Percentiles rank a stretch among this genome's conserved stretches.
These are phyloP conservation scores for Leccinellum rugosiceps DNA, from an alignment of 768 basidiomycete species.

Conservation along the genomic window DNA sequence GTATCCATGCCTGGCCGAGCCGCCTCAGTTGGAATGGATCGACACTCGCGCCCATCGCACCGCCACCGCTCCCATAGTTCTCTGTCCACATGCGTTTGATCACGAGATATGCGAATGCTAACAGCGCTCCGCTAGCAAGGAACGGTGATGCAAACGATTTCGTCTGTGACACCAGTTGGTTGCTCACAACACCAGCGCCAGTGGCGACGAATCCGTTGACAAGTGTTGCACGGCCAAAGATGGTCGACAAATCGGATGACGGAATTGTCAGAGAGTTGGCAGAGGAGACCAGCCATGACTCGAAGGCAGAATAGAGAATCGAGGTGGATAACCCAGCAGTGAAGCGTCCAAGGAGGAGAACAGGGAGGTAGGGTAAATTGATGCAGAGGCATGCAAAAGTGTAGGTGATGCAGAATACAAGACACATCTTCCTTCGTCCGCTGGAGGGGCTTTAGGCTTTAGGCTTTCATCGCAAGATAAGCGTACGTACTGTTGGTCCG, in stretches of 20 bases:
- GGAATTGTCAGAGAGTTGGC: conserved; percentile 50
- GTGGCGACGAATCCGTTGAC: conserved; percentile 73
- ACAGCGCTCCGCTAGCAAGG: conserved; percentile 55
- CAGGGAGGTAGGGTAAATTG: conserved; percentile 50
- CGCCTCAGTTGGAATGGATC: conserved; percentile 53
- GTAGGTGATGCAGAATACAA: conserved; percentile 72
- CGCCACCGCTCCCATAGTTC: conserved; percentile 58
- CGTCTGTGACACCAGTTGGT: conserved; percentile 55
- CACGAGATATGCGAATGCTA: conserved; percentile 52
- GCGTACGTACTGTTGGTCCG: conserved; percentile 55
- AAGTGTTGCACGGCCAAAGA: conserved; percentile 71
- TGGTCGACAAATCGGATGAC: conserved; percentile 57
- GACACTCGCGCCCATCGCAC: conserved; percentile 11
- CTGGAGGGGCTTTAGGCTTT: conserved; percentile 32
- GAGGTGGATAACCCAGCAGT: conserved; percentile 72
- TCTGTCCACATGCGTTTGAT: conserved; percentile 63
- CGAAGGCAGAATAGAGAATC: conserved; percentile 73
- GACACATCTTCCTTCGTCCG: conserved; percentile 64
- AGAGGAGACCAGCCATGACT: conserved; percentile 73
- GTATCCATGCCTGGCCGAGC: conserved; percentile 52
- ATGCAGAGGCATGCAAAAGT: conserved; percentile 57
- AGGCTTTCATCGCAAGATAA: neutral
- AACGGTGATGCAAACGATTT: conserved; percentile 61
- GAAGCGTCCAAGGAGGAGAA: conserved; percentile 61
- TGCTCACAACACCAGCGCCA: conserved; percentile 61